These are phyloP conservation scores for Zasmidium angulare DNA, from an alignment of 2,329 filamentous ascomycete genomes.

Conservation along the genomic window DNA sequence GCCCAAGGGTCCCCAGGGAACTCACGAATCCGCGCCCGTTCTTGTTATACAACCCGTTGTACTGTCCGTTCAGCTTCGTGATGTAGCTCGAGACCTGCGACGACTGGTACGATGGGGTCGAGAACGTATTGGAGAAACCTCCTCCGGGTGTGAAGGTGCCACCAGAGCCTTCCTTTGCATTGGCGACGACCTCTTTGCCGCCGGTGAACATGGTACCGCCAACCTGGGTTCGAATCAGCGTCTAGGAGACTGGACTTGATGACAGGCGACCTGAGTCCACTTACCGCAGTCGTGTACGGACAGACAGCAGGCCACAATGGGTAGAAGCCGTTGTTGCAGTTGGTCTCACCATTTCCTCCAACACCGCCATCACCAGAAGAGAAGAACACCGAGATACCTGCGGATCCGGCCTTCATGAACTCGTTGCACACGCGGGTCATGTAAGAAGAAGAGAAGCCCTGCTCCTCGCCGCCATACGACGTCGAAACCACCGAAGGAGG, in stretches of 20 bases:
- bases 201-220: background rate
- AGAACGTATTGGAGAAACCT: slow-evolving; percentile 48
- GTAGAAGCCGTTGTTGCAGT: slow-evolving; percentile 48
- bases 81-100: slow-evolving; percentile 43
- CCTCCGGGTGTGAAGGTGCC: slow-evolving; percentile 52
- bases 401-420: slow-evolving; percentile 63
- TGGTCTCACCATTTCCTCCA: slow-evolving; percentile 47
- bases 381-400: slow-evolving; percentile 63
- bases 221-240: background rate
- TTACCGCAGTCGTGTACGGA: slow-evolving; percentile 35
- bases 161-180: slow-evolving; percentile 26
- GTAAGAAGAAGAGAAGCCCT: slow-evolving; percentile 61
- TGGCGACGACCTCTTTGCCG: background rate
- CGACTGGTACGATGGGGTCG: slow-evolving; percentile 45
- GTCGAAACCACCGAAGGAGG: slow-evolving; percentile 53
- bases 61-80: slow-evolving; percentile 39
- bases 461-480: slow-evolving; percentile 67
- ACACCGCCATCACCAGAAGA: slow-evolving; percentile 64
- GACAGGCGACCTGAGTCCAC: slow-evolving; percentile 45
- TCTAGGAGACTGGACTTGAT: background rate
- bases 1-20: too few relatives aligned
- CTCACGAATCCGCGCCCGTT: slow-evolving; percentile 41
- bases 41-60: slow-evolving; percentile 47
- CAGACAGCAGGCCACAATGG: slow-evolving; percentile 50
- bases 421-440: slow-evolving; percentile 61